Evolutionary conservation across 192 early-diverging fungal species (phyloP), one percentile per base, ranked within the genome.

Genomic region (Paraglomus occultum): DNA sequence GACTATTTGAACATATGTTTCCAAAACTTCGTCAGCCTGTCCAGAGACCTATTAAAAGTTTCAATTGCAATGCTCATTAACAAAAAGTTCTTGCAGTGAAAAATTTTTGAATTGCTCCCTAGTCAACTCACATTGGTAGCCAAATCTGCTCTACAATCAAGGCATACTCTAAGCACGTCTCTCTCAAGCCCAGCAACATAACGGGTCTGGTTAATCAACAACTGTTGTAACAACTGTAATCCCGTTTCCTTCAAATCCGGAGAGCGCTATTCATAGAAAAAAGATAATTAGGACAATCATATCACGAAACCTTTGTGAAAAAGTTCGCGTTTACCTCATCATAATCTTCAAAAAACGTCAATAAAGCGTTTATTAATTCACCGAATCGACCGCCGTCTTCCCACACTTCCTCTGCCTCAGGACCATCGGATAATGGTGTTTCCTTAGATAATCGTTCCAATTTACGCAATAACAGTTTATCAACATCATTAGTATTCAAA

Each of bases 351-450:
- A 68, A 23, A 39, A 68, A 68, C 0, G 44, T 46, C 23, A 68
- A 48, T 55, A 68, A 55, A 8, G 66, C 51, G 17, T 31, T 53
- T 1, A 68, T 55, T 45, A 68, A 14, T 55, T 68, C 66, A 7
- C 10, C 15, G 54, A 68, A 68, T 45, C 66, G 10, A 12, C 55
- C 66, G 6, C 66, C 66, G 55, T 57, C 55, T 57, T 68, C 66
- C 66, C 66, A 68, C 12, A 68, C 55, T 45, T 68, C 66, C 20
- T 43, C 39, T 8, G 66, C n/a, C 8, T 23, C 14, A 38, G 44
- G 20, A 4, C 17, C 38, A 43, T 55, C 43, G 11, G 51, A 55
- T 45, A 55, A 68, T 7, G 40, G 17, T 15, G 52, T 55, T 14
- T 68, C 66, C 14, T 43, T 68, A 23, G 66, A 68, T 15, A 68